phyloP scores from a whole-genome alignment of 2,329 filamentous ascomycete species.

The Podosphaera xanthii region DNA sequence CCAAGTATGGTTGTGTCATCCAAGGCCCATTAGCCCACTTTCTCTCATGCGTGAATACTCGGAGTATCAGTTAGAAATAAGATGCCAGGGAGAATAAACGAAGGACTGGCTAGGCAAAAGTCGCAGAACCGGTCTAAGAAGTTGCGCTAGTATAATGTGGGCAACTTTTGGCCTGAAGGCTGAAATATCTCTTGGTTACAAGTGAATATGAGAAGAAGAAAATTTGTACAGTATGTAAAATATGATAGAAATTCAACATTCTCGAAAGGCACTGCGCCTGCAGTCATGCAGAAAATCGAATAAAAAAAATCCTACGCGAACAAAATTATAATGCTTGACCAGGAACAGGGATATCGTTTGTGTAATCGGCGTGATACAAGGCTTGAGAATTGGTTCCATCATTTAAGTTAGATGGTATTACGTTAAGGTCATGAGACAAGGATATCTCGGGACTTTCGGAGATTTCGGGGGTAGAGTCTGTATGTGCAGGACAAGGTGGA shows the following conservation, averaged over 20 bases:
- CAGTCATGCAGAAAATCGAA: not conserved
- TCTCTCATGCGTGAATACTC: too few species aligned
- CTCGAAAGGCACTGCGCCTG: not conserved
- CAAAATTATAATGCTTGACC: not conserved
- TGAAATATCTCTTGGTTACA: too few species aligned
- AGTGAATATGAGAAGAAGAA: not conserved
- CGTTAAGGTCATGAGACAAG: not conserved
- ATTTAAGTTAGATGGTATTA: not conserved
- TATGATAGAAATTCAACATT: not conserved
- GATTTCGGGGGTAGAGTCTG: not conserved
- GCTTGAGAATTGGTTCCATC: not conserved
- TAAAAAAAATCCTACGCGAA: not conserved
- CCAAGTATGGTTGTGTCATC: too few species aligned
- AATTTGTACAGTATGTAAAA: not conserved
- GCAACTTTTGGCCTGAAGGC: too few species aligned
- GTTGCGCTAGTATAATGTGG: too few species aligned
- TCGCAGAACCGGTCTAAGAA: too few species aligned
- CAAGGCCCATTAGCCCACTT: too few species aligned
- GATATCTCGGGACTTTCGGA: not conserved
- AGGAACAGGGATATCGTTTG: not conserved
- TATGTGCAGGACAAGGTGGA: not conserved
- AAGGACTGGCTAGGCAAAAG: too few species aligned
- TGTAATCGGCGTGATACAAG: not conserved
- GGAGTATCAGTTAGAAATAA: too few species aligned
- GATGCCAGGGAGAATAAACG: too few species aligned